Evolutionary conservation across 352 stramenopile genomes (phyloP).

Genomic region (Aphanomyces euteiches): DNA sequence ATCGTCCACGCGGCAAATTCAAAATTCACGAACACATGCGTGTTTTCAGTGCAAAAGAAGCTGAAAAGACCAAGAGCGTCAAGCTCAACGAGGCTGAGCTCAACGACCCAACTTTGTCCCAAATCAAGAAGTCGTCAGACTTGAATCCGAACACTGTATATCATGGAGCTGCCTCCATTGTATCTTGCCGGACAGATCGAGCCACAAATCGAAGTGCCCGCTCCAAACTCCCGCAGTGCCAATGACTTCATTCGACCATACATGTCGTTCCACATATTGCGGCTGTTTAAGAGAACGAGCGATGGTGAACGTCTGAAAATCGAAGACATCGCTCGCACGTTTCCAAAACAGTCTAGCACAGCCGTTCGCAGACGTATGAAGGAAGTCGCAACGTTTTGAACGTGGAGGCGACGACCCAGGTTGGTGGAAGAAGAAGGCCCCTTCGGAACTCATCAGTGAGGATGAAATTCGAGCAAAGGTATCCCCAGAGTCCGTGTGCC

Average conservation of each 20-base stretch:
- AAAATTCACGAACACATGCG: constrained; percentile 78
- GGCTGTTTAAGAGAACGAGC: constrained; percentile 77
- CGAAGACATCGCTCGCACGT: constrained; percentile 73
- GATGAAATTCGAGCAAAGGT: constrained; percentile 74
- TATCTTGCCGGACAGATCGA: constrained; percentile 78
- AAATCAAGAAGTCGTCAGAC: too few species aligned
- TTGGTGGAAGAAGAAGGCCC: constrained; percentile 80
- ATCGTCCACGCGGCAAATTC: constrained; percentile 78
- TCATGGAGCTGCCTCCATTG: constrained; percentile 73
- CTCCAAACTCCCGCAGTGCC: constrained; percentile 68
- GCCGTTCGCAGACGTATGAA: constrained; percentile 85
- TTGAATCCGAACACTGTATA: too few species aligned
- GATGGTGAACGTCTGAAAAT: constrained; percentile 79
- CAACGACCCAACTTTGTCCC: constrained; percentile 25
- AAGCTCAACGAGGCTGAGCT: constrained; percentile 23
- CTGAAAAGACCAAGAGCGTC: constrained; percentile 51
- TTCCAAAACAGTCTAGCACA: constrained; percentile 75
- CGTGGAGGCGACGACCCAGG: constrained; percentile 75
- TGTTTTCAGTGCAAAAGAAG: constrained; percentile 56
- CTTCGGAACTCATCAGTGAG: constrained; percentile 58
- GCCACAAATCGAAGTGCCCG: constrained; percentile 77
- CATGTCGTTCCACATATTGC: constrained; percentile 83
- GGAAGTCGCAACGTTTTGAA: constrained; percentile 80
- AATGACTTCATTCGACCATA: constrained; percentile 85
- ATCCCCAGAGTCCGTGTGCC: constrained; percentile 70